phyloP scores from a whole-genome alignment of 2,329 filamentous ascomycete species.

The Ceratocystis lukuohia region DNA sequence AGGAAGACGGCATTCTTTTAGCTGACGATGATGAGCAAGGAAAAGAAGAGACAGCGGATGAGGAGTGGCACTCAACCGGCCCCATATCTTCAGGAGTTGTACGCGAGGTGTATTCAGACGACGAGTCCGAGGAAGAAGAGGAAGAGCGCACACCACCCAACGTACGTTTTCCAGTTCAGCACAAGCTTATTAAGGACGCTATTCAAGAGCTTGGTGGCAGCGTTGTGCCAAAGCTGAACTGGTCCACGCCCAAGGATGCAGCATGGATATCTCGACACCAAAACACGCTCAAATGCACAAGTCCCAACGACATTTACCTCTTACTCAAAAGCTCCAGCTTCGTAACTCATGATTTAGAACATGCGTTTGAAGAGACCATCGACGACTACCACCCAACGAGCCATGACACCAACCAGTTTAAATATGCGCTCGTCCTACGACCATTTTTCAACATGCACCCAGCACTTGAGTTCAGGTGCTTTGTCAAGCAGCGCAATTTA shows the following conservation, averaged over 20 bases:
- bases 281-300: conserved; percentile 84
- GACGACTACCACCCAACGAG: conserved; percentile 31
- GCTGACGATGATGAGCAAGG: conserved; percentile 47
- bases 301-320: conserved; percentile 82
- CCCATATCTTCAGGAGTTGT: conserved; percentile 23
- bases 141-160: conserved; percentile 35
- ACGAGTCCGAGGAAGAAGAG: conserved; percentile 31
- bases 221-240: conserved; percentile 89
- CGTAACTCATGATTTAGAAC: conserved; percentile 82
- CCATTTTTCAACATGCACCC: conserved; percentile 83
- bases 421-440: conserved; percentile 70
- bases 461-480: conserved; percentile 87
- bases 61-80: conserved; percentile 31
- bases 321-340: conserved; percentile 92
- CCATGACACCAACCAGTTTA: conserved; percentile 36
- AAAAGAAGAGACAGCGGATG: conserved; percentile 45
- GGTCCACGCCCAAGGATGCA: conserved; percentile 93
- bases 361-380: conserved; percentile 71
- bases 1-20: conserved; percentile 82
- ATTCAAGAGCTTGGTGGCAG: conserved; percentile 73
- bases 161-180: conserved; percentile 54
- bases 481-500: conserved; percentile 69
- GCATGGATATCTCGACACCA: conserved; percentile 73
- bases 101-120: conserved; percentile 33
- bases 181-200: conserved; percentile 59